These are phyloP conservation scores for Porpolomopsis calyptriformis DNA, from an alignment of 768 basidiomycete genomes.

Conservation along the genomic window DNA sequence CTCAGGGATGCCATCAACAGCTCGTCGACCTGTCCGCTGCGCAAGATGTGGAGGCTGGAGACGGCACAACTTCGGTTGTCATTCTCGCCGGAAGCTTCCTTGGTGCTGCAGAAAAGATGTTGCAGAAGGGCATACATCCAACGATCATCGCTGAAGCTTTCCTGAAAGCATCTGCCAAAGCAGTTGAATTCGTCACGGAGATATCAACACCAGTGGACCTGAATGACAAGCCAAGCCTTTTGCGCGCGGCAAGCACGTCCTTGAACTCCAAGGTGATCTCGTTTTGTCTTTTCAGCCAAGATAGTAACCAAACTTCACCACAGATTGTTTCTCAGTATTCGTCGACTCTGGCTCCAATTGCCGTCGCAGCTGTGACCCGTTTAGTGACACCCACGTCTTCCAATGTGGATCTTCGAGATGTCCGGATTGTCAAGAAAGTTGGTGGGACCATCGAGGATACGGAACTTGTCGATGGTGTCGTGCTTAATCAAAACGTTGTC, in stretches of 20 bases:
- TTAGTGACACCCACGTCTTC: slow-evolving; percentile 81
- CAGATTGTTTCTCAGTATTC: slow-evolving; percentile 99
- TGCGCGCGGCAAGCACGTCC: slow-evolving; percentile 90
- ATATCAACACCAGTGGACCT: slow-evolving; percentile 89
- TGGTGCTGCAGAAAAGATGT: slow-evolving; percentile 92
- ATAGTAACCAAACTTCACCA: background rate
- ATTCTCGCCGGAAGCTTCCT: slow-evolving; percentile 90
- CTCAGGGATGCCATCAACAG: slow-evolving; percentile 29
- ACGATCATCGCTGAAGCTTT: slow-evolving; percentile 96
- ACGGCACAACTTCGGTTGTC: slow-evolving; percentile 96
- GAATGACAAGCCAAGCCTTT: slow-evolving; percentile 70
- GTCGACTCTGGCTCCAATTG: slow-evolving; percentile 94
- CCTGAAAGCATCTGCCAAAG: slow-evolving; percentile 81
- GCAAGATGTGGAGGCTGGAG: slow-evolving; percentile 97
- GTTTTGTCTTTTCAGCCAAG: background rate
- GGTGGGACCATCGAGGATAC: slow-evolving; percentile 99
- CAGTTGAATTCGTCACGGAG: slow-evolving; percentile 88
- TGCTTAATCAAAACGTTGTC: slow-evolving; percentile 94
- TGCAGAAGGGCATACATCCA: slow-evolving; percentile 94
- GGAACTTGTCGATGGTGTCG: slow-evolving; percentile 90
- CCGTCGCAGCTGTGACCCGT: slow-evolving; percentile 91
- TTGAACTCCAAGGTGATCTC: slow-evolving; percentile 82
- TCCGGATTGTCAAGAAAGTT: slow-evolving; percentile 95
- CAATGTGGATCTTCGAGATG: slow-evolving; percentile 93
- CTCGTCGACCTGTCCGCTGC: slow-evolving; percentile 95